These are phyloP conservation scores for Colletotrichum horii DNA, from an alignment of 2,329 filamentous ascomycete genomes.

Conservation along the genomic window DNA sequence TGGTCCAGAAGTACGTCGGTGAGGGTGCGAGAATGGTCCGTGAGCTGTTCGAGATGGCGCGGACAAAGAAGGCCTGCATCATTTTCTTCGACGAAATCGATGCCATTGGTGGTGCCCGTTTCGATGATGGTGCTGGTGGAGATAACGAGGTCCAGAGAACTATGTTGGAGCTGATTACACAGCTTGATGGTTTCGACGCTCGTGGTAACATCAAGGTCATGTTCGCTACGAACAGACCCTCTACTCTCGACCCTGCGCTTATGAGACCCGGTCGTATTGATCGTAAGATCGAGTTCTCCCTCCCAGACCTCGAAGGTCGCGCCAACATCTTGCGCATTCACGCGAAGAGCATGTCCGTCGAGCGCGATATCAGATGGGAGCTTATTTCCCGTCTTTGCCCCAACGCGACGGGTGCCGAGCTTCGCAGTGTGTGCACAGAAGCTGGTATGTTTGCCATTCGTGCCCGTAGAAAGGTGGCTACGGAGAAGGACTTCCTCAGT, in stretches of 20 bases:
- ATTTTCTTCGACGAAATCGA: constrained; percentile 99
- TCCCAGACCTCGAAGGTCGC: constrained; percentile 95
- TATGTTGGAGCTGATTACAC: constrained; percentile 97
- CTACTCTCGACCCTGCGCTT: constrained; percentile 92
- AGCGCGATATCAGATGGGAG: constrained; percentile 98
- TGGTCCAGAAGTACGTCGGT: constrained; percentile 99
- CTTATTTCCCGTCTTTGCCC: constrained; percentile 96
- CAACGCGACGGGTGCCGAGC: constrained; percentile 94
- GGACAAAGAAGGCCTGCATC: constrained; percentile 99
- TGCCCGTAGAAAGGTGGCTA: constrained; percentile 92
- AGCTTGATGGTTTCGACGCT: constrained; percentile 94
- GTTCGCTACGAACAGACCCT: constrained; percentile 97
- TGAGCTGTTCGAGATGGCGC: constrained; percentile 98
- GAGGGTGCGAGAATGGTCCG: constrained; percentile 98
- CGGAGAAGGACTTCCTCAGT: constrained; percentile 97
- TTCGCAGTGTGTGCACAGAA: constrained; percentile 96
- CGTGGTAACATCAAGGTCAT: constrained; percentile 99
- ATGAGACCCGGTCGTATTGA: constrained; percentile 98
- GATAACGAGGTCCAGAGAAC: constrained; percentile 98
- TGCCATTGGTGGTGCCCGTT: constrained; percentile 92
- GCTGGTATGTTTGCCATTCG: constrained; percentile 99
- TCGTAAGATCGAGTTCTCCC: constrained; percentile 97
- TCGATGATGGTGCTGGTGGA: constrained; percentile 94
- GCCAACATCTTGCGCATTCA: constrained; percentile 98
- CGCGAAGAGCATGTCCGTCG: constrained; percentile 99